These are phyloP conservation scores for Lepiota brunneoincarnata DNA, from an alignment of 768 basidiomycete species.

Conservation along the genomic window DNA sequence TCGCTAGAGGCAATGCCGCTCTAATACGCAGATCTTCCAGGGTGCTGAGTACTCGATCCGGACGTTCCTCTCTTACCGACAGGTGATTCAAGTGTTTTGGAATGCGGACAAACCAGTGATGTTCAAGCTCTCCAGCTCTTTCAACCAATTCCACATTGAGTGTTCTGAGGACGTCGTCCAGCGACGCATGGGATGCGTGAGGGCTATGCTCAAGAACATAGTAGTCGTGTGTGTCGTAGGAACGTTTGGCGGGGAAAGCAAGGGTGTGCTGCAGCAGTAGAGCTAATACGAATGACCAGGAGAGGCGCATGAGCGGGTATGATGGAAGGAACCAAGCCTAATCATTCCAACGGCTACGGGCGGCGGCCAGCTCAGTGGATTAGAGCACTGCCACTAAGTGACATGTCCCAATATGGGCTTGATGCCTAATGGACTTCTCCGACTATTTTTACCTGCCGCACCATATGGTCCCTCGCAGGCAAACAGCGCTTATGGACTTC, in stretches of 20 bases:
- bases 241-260: slow-evolving; percentile 43
- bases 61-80: slow-evolving; percentile 28
- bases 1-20: slow-evolving; percentile 28
- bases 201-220: slow-evolving; percentile 76
- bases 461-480: no score
- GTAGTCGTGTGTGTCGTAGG: slow-evolving; percentile 72
- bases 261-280: slow-evolving; percentile 18
- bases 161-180: slow-evolving; percentile 53
- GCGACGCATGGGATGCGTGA: slow-evolving; percentile 34
- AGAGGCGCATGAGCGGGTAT: slow-evolving; percentile 30
- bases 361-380: neutral
- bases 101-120: slow-evolving; percentile 82
- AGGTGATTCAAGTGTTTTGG: slow-evolving; percentile 32
- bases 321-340: slow-evolving; percentile 21
- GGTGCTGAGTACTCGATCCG: slow-evolving; percentile 48
- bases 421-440: no score
- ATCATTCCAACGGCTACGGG: neutral
- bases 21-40: slow-evolving; percentile 43
- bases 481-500: no score
- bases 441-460: no score
- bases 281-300: slow-evolving; percentile 19
- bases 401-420: no score
- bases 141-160: slow-evolving; percentile 87
- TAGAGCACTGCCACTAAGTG: slow-evolving; percentile 13
- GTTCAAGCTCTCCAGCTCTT: slow-evolving; percentile 75